Evolutionary conservation across 2,329 filamentous ascomycete species (phyloP).

Genomic region (Neonectria ditissima): DNA sequence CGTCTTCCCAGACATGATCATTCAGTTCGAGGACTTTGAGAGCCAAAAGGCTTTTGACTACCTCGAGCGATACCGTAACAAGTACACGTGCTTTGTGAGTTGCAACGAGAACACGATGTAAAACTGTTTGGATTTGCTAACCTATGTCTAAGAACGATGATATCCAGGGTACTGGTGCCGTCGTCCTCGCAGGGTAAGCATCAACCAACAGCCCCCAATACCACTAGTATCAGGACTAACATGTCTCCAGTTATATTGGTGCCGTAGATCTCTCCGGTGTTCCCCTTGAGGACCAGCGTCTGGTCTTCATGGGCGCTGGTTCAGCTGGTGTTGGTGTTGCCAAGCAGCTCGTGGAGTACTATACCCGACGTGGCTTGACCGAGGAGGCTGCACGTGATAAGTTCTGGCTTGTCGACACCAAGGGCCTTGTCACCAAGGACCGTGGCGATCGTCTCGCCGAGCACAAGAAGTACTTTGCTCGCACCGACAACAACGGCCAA

Average conservation of each 20-base stretch:
- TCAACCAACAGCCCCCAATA: constrained; percentile 14
- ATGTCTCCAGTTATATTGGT: constrained; percentile 71
- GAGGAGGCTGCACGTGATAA: constrained; percentile 89
- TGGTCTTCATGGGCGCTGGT: constrained; percentile 96
- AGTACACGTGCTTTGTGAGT: constrained; percentile 84
- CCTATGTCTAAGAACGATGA: constrained; percentile 77
- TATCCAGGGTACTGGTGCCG: constrained; percentile 96
- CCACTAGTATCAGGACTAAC: constrained; percentile 60
- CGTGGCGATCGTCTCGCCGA: constrained; percentile 93
- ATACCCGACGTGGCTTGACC: constrained; percentile 89
- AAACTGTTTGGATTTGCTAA: constrained; percentile 30
- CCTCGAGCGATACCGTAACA: constrained; percentile 87
- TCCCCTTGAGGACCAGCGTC: constrained; percentile 87
- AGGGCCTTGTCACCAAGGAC: constrained; percentile 92
- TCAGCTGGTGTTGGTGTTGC: constrained; percentile 97
- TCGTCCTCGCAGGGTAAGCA: constrained; percentile 84
- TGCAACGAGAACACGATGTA: background rate
- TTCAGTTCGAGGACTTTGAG: constrained; percentile 99
- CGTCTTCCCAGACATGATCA: constrained; percentile 73
- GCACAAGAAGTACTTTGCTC: constrained; percentile 82
- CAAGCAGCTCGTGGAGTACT: constrained; percentile 97
- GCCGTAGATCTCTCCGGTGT: constrained; percentile 87
- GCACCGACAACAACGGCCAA: constrained; percentile 72
- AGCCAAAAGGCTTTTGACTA: constrained; percentile 92
- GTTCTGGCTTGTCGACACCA: constrained; percentile 98